These are phyloP conservation scores for Podila verticillata DNA, from an alignment of 192 early-diverging fungal species.

Conservation along the genomic window DNA sequence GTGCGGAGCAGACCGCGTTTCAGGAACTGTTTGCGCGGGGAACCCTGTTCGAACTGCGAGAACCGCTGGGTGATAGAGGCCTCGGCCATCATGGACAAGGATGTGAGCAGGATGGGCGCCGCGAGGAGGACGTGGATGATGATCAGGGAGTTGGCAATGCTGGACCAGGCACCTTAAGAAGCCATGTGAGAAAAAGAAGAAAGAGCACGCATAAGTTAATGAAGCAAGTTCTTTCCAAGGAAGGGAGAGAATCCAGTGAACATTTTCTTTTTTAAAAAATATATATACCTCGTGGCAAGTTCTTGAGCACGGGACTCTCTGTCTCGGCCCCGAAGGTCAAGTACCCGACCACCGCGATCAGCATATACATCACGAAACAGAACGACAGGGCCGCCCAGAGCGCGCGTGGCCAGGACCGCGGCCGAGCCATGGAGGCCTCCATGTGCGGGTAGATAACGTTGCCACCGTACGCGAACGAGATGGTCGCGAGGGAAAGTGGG, in stretches of 20 bases:
- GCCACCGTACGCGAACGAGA: conserved; percentile 79
- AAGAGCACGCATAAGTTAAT: not conserved
- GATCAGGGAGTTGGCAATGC: conserved; percentile 75
- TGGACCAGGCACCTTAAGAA: conserved; percentile 56
- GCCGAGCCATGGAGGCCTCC: conserved; percentile 77
- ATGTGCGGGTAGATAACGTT: conserved; percentile 86
- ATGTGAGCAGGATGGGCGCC: conserved; percentile 78
- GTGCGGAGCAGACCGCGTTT: conserved; percentile 63
- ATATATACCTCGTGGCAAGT: conserved; percentile 59
- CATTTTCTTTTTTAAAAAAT: not conserved
- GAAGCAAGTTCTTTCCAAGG: not conserved
- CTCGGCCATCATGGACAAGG: conserved; percentile 67
- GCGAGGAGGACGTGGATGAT: conserved; percentile 83
- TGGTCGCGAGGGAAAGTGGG: conserved; percentile 73
- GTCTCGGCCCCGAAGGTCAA: conserved; percentile 72
- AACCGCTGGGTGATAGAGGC: conserved; percentile 60
- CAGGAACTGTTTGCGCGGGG: conserved; percentile 58
- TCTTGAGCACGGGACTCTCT: conserved; percentile 72
- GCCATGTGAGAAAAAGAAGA: not conserved
- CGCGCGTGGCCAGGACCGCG: conserved; percentile 72
- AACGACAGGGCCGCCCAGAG: conserved; percentile 62
- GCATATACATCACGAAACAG: conserved; percentile 71
- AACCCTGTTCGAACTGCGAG: conserved; percentile 16
- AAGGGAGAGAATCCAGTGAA: too few relatives aligned
- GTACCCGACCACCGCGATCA: conserved; percentile 76